Percentiles rank a stretch among this genome's conserved stretches.
These are phyloP conservation scores for Plasmodium sp. DNA, from an alignment of 169 alveolate genomes.

Conservation along the genomic window DNA sequence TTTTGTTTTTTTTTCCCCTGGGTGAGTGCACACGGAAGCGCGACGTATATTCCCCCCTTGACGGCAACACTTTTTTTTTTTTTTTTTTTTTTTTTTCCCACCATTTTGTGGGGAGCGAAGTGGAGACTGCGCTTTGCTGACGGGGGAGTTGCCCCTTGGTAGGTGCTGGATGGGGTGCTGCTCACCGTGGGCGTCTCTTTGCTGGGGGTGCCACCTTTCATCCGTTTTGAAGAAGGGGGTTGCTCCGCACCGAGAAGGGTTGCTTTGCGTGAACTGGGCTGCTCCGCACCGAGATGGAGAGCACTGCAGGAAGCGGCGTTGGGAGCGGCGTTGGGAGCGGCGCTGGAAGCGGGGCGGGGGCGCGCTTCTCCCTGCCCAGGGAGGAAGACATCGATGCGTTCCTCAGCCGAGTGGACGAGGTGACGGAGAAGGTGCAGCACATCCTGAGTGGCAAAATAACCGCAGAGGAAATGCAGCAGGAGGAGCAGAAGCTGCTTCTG, in stretches of 20 bases:
- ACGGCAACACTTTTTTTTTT: neutral
- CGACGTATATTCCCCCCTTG: neutral
- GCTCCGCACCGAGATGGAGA: neutral
- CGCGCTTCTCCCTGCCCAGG: neutral
- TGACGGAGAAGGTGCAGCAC: conserved; percentile 3
- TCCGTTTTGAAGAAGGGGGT: neutral
- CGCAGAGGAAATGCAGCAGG: conserved; percentile 24
- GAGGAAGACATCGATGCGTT: conserved; percentile 47
- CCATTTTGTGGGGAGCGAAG: neutral
- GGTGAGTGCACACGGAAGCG: neutral
- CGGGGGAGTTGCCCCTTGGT: neutral
- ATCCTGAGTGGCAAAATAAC: conserved; percentile 24
- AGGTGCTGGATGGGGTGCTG: neutral
- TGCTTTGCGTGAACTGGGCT: no score
- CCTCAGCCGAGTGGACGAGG: conserved; percentile 12
- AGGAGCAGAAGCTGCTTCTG: neutral
- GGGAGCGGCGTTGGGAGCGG: neutral
- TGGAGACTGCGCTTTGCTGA: neutral
- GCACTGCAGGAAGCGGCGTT: neutral
- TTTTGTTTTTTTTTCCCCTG: neutral
- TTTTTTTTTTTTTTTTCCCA: neutral
- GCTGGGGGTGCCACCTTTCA: neutral
- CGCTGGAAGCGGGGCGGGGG: neutral
- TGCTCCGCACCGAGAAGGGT: no score
- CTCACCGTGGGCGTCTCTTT: no score